Evolutionary conservation across 2,329 filamentous ascomycete species (phyloP).

Genomic region (Botrytis aclada): DNA sequence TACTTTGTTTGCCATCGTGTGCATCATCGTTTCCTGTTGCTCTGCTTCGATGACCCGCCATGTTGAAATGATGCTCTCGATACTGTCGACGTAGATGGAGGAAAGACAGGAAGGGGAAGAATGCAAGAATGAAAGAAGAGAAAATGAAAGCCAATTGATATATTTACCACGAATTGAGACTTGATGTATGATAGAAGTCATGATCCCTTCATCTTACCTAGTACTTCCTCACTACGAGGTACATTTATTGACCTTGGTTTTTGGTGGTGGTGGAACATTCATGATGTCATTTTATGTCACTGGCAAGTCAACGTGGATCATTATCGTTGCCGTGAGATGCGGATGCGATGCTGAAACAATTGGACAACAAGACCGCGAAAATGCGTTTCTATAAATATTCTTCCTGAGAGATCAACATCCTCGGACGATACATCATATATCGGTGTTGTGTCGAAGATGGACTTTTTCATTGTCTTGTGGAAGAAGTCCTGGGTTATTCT

Average conservation of each 20-base stretch:
- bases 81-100: background rate
- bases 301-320: background rate
- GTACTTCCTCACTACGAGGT: background rate
- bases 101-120: background rate
- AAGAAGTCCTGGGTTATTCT: background rate
- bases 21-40: background rate
- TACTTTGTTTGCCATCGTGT: background rate
- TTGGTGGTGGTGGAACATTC: constrained; percentile 6
- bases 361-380: background rate
- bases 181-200: background rate
- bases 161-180: background rate
- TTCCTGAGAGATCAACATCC: background rate
- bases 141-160: background rate
- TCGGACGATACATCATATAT: background rate
- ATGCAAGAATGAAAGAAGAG: background rate
- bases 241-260: background rate
- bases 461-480: background rate
- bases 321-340: background rate
- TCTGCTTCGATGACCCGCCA: constrained; percentile 10
- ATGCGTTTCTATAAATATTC: background rate
- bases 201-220: background rate
- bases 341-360: background rate
- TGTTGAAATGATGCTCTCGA: background rate
- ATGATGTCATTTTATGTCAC: constrained; percentile 8
- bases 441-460: background rate